phyloP scores from a whole-genome alignment of 2,329 filamentous ascomycete species.

The Arthrobotrys iridis region DNA sequence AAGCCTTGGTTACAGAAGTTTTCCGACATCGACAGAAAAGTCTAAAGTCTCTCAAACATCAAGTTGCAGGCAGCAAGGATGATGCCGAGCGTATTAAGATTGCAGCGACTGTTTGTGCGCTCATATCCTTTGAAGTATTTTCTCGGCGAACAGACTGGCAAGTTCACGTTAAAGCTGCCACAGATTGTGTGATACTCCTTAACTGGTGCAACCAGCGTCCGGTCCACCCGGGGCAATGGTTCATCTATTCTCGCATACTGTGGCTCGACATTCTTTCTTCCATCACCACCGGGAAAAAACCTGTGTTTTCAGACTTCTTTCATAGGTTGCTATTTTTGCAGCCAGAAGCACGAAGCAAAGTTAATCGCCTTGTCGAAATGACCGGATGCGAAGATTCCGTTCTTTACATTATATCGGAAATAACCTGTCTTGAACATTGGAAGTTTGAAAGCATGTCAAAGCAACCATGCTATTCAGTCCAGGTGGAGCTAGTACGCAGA shows the following conservation, averaged over 20 bases:
- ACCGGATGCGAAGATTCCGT: conserved; percentile 51
- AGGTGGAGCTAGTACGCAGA: conserved; percentile 15
- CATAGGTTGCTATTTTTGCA: conserved; percentile 23
- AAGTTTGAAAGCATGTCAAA: conserved; percentile 27
- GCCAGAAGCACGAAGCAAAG: conserved; percentile 22
- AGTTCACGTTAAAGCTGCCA: conserved; percentile 53
- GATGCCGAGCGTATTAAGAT: conserved; percentile 42
- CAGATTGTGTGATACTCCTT: conserved; percentile 40
- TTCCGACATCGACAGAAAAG: conserved; percentile 48
- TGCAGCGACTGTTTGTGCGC: conserved; percentile 51
- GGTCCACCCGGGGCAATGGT: conserved; percentile 49
- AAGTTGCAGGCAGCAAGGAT: conserved; percentile 26
- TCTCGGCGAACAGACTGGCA: conserved; percentile 47
- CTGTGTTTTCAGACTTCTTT: conserved; percentile 36
- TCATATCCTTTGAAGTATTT: conserved; percentile 52
- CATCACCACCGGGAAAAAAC: conserved; percentile 28
- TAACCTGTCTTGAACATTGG: conserved; percentile 50
- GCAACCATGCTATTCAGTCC: neutral
- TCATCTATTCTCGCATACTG: conserved; percentile 49
- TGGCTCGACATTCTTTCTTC: conserved; percentile 52
- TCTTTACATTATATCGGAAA: conserved; percentile 51
- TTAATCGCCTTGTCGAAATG: conserved; percentile 41
- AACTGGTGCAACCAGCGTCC: conserved; percentile 44
- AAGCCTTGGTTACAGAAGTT: conserved; percentile 49
- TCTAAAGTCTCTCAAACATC: conserved; percentile 43